A percentile compares a stretch with the other conserved stretches of the same genome.
phyloP scores from a whole-genome alignment of 805 yeast genomes.

The Metschnikowia vanudenii region DNA sequence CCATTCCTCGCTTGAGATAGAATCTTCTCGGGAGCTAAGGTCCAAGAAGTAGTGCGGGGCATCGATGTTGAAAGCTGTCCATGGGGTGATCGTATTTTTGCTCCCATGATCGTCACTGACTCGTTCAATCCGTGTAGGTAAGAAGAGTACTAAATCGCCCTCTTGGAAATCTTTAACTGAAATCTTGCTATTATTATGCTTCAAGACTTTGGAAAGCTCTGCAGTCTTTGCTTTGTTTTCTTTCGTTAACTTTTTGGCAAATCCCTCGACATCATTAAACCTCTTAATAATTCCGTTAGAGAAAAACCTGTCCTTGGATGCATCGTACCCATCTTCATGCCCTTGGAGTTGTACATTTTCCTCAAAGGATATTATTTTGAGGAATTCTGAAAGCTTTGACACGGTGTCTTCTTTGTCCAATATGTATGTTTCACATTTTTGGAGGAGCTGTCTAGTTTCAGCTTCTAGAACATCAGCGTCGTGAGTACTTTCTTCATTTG shows the following conservation, averaged over 20 bases:
- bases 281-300: slow-evolving; percentile 58
- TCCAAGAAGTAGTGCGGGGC: slow-evolving; percentile 80
- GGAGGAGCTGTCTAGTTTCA: slow-evolving; percentile 3
- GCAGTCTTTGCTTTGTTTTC: slow-evolving; percentile 56
- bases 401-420: not conserved
- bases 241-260: slow-evolving; percentile 81
- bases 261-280: slow-evolving; percentile 83
- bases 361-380: slow-evolving; percentile 27
- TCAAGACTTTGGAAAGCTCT: slow-evolving; percentile 40
- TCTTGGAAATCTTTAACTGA: slow-evolving; percentile 63
- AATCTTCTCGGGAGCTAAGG: slow-evolving; percentile 29
- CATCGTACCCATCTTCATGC: slow-evolving; percentile 15
- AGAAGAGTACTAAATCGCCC: slow-evolving; percentile 79
- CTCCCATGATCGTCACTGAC: slow-evolving; percentile 12
- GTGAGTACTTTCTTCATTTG: slow-evolving; percentile 5
- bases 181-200: slow-evolving; percentile 40
- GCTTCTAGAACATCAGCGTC: slow-evolving; percentile 10
- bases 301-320: slow-evolving; percentile 28
- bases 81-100: slow-evolving; percentile 46
- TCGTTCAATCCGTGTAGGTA: slow-evolving; percentile 66
- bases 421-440: slow-evolving; percentile 4
- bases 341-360: slow-evolving; percentile 24
- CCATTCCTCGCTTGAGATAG: slow-evolving; percentile 60
- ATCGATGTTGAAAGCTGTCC: slow-evolving; percentile 95
- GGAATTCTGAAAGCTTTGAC: slow-evolving; percentile 19